Evolutionary conservation across 2,329 filamentous ascomycete genomes (phyloP).

Genomic region (Sporothrix mexicana): DNA sequence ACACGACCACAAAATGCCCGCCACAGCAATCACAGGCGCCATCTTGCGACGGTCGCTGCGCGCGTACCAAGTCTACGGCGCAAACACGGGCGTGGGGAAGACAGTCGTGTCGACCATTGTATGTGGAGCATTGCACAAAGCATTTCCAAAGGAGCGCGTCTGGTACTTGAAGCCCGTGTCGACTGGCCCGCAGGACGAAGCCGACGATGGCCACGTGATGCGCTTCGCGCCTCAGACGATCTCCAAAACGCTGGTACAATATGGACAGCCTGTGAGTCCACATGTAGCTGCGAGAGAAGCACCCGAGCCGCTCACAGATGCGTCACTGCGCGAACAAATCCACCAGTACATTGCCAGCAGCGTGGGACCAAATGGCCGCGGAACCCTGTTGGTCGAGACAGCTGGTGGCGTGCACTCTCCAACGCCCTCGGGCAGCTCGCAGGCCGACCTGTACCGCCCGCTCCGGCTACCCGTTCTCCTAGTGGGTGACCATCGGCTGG

Average conservation of each 20-base stretch:
- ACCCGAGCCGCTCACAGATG: not conserved
- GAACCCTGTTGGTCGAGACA: conserved; percentile 73
- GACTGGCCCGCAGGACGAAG: conserved; percentile 67
- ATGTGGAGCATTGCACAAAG: conserved; percentile 61
- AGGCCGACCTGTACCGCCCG: conserved; percentile 78
- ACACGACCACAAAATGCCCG: conserved; percentile 26
- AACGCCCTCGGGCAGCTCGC: conserved; percentile 73
- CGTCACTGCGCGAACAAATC: not conserved
- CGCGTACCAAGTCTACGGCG: conserved; percentile 77
- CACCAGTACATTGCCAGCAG: conserved; percentile 45
- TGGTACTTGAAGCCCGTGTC: conserved; percentile 80
- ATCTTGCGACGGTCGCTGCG: conserved; percentile 72
- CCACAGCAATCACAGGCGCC: conserved; percentile 40
- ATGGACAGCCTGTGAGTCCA: conserved; percentile 75
- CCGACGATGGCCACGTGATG: conserved; percentile 28
- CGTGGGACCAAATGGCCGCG: conserved; percentile 56
- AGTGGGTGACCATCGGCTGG: conserved; percentile 75
- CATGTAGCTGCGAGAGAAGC: conserved; percentile 51
- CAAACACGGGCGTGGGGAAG: conserved; percentile 86
- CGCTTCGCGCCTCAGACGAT: conserved; percentile 29
- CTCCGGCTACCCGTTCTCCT: conserved; percentile 75
- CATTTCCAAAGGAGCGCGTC: conserved; percentile 50
- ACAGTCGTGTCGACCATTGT: conserved; percentile 78
- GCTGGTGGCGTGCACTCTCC: conserved; percentile 84
- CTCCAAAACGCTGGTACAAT: conserved; percentile 63